phyloP scores from a whole-genome alignment of 163 green algal genomes.

The Volvox carteri region DNA sequence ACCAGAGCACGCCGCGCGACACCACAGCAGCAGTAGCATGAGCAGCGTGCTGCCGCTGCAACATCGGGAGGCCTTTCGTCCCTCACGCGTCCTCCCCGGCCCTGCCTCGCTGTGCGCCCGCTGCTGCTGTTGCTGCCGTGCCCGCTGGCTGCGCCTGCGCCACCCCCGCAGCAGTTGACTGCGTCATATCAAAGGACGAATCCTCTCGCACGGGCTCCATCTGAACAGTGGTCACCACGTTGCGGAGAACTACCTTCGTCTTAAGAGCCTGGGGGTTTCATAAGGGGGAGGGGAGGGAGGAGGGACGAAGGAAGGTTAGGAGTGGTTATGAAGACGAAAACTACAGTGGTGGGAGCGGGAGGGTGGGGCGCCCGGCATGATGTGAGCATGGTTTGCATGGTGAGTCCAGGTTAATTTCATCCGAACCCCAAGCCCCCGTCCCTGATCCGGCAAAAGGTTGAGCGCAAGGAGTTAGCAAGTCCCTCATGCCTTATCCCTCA shows the following conservation, averaged over 20 bases:
- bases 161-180: neutral
- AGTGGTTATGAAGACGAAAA: too few relatives aligned
- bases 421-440: too few relatives aligned
- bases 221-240: neutral
- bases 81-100: neutral
- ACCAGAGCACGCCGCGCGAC: too few relatives aligned
- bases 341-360: neutral
- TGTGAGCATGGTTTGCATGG: too few relatives aligned
- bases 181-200: constrained; percentile 7
- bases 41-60: too few relatives aligned
- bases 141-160: neutral
- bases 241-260: constrained; percentile 33
- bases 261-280: constrained; percentile 29
- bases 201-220: constrained; percentile 35
- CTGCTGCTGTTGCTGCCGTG: neutral
- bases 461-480: too few relatives aligned
- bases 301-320: neutral
- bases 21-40: too few relatives aligned
- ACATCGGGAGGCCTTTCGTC: too few relatives aligned
- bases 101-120: neutral
- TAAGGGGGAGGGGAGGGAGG: neutral
- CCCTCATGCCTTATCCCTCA: too few relatives aligned
- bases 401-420: too few relatives aligned
- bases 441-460: too few relatives aligned
- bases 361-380: too few relatives aligned